These are phyloP conservation scores for Ganoderma sp. DNA, from an alignment of 1,284 basidiomycete species.

Conservation along the genomic window DNA sequence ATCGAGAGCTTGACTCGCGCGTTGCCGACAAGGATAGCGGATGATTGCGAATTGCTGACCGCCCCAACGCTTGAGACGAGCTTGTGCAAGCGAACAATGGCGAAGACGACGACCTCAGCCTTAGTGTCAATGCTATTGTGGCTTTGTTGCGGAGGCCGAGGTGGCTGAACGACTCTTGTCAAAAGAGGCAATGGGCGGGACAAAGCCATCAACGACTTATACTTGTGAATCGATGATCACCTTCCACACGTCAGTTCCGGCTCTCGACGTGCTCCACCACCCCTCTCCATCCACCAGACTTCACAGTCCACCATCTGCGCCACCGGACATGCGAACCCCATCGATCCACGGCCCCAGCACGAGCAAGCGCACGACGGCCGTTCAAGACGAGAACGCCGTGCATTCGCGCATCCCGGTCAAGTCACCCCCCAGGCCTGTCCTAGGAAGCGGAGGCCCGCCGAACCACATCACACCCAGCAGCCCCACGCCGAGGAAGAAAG, in stretches of 20 bases:
- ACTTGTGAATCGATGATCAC: background rate
- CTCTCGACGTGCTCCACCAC: constrained; percentile 14
- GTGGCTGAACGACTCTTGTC: background rate
- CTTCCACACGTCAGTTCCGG: background rate
- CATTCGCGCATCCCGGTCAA: constrained; percentile 19
- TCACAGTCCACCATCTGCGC: constrained; percentile 10
- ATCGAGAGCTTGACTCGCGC: background rate
- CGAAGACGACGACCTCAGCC: background rate
- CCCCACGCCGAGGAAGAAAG: constrained; percentile 13
- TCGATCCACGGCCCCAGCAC: constrained; percentile 15
- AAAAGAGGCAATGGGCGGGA: constrained; percentile 6
- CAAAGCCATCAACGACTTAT: constrained; percentile 9
- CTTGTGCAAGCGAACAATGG: background rate
- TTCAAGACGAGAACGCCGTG: constrained; percentile 24
- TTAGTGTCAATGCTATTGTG: background rate
- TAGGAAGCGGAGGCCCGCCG: constrained; percentile 2
- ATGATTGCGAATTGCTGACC: background rate
- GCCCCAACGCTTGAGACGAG: background rate
- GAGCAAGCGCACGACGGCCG: constrained; percentile 24
- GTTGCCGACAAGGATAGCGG: constrained; percentile 2
- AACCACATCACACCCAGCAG: constrained; percentile 10
- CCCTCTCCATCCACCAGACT: constrained; percentile 12
- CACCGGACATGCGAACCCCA: constrained; percentile 23
- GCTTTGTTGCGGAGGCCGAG: background rate
- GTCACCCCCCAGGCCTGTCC: constrained; percentile 11